These are phyloP conservation scores for Plectosphaerella sp. DNA, from an alignment of 2,329 filamentous ascomycete genomes.

Conservation along the genomic window DNA sequence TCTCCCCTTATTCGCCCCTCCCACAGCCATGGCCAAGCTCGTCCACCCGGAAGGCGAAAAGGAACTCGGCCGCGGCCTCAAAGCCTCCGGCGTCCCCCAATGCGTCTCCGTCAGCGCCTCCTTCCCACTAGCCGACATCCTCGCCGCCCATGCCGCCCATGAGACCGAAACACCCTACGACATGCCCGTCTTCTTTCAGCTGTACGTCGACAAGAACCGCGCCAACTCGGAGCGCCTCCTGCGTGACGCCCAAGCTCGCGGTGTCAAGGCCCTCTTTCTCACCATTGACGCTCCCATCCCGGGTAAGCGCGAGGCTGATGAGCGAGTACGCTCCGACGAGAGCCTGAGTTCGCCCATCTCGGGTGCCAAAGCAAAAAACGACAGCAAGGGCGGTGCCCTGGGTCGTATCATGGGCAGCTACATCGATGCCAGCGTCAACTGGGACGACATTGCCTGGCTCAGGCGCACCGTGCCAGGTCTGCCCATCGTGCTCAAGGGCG, in stretches of 20 bases:
- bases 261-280: constrained; percentile 50
- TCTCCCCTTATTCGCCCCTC: constrained; percentile 59
- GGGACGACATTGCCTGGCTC: constrained; percentile 64
- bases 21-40: constrained; percentile 59
- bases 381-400: constrained; percentile 49
- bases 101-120: constrained; percentile 59
- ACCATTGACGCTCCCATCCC: constrained; percentile 55
- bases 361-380: constrained; percentile 43
- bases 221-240: constrained; percentile 46
- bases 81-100: constrained; percentile 47
- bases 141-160: constrained; percentile 6
- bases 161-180: constrained; percentile 16
- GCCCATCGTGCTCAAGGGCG: constrained; percentile 62
- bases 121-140: constrained; percentile 51
- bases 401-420: constrained; percentile 51
- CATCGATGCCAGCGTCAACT: constrained; percentile 52
- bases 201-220: constrained; percentile 57
- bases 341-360: constrained; percentile 43
- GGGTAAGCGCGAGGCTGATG: constrained; percentile 48
- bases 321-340: constrained; percentile 42
- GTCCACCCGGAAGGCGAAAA: constrained; percentile 61
- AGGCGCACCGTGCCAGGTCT: constrained; percentile 50
- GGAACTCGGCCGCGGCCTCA: constrained; percentile 10
- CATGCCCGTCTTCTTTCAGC: constrained; percentile 48
- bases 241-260: constrained; percentile 35